A percentile compares a stretch with the other conserved stretches of the same genome.
phyloP scores from a whole-genome alignment of 441 rosid species.

The Brassica balearica region DNA sequence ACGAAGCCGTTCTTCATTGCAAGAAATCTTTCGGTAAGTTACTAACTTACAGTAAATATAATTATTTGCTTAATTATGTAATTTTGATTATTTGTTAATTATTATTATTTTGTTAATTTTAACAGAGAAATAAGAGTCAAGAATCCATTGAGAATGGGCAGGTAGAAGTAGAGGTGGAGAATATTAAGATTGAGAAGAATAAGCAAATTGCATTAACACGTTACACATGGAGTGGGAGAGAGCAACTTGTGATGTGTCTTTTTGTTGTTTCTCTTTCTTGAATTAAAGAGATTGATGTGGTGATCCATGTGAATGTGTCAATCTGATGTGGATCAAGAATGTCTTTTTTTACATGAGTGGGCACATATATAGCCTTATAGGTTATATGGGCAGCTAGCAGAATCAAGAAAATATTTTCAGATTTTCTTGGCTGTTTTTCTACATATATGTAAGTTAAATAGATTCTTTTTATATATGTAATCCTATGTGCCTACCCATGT shows the following conservation, averaged over 20 bases:
- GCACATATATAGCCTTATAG: conserved; percentile 31
- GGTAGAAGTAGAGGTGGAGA: conserved; percentile 44
- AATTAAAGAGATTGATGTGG: conserved; percentile 45
- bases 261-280: conserved; percentile 45
- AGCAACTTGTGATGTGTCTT: conserved; percentile 49
- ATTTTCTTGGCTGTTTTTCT: conserved; percentile 36
- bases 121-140: conserved; percentile 59
- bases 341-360: conserved; percentile 42
- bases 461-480: conserved; percentile 28
- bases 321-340: conserved; percentile 46
- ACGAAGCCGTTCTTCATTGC: conserved; percentile 98
- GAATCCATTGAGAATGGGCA: conserved; percentile 34
- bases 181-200: conserved; percentile 37
- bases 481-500: conserved; percentile 39
- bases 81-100: conserved; percentile 7
- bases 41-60: background rate
- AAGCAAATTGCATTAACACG: conserved; percentile 42
- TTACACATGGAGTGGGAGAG: conserved; percentile 33
- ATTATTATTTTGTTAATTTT: conserved; percentile 3
- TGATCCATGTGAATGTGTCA: conserved; percentile 48
- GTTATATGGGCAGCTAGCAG: conserved; percentile 47
- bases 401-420: conserved; percentile 10
- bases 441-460: conserved; percentile 32
- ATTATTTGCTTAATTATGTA: background rate
- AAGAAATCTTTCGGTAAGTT: conserved; percentile 76